Evolutionary conservation across 1,284 basidiomycete genomes (phyloP), one percentile per base, ranked within the genome.

Genomic region (Ustilago cynodontis): DNA sequence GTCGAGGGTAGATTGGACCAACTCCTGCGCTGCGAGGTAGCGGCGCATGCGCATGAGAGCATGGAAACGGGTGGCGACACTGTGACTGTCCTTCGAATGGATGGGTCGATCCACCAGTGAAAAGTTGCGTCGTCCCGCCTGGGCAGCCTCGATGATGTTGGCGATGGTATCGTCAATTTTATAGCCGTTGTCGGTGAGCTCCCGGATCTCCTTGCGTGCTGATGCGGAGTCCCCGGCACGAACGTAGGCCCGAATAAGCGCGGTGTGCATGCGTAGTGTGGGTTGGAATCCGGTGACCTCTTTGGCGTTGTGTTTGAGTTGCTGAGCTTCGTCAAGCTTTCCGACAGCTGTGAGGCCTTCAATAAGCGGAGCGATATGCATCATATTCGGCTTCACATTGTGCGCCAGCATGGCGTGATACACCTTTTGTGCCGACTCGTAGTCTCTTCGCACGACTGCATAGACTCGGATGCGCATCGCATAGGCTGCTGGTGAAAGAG

Each of bases 391-490:
- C 41, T 29, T 33, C 29, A 78, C 59, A 14, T 57, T 54, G 33
- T 78, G 72, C 20, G 45, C 26, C n/a, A 80, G 35, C 78, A 80
- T 80, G 2, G 71, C 58, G 11, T 56, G 59, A 39, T 78, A 80
- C 14, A 78, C 69, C 26, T 56, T 37, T 39, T 72, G 68, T 6
- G 78, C 78, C 14, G 76, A 62, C 10, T 55, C 62, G 45, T 65
- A 64, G 47, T 80, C 78, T 11, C 64, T 53, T 8, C 78, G 60
- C 8, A 78, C 43, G 9, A 78, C 76, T 2, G 76, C 75, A 53
- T 72, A 71, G n/a, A 80, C 76, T 13, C 75, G 65, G 29, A 80
- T 62, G 9, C 76, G 62, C 57, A 80, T 49, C 13, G 78, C 75
- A 43, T 80, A 80, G 1, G 65, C 78, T 43, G 39, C 63, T 1